Evolutionary conservation across 2,329 filamentous ascomycete species (phyloP).

Genomic region (Aspergillus quadrilineatus): DNA sequence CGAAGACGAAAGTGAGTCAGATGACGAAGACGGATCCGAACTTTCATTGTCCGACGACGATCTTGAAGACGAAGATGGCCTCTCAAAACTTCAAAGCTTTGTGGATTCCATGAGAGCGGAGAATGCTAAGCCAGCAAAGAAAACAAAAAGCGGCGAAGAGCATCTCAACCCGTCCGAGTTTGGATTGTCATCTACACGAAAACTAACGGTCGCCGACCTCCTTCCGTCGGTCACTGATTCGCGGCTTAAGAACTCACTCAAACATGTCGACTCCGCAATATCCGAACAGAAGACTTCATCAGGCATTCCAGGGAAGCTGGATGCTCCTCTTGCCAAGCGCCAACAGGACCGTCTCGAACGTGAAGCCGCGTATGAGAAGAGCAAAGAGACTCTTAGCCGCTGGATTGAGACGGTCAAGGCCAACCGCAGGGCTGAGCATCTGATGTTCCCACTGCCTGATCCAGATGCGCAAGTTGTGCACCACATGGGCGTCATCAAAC

Average conservation of each 20-base stretch:
- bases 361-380: conserved; percentile 79
- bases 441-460: conserved; percentile 81
- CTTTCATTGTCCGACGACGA: conserved; percentile 37
- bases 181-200: conserved; percentile 58
- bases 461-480: conserved; percentile 62
- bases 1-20: conserved; percentile 43
- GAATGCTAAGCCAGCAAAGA: conserved; percentile 32
- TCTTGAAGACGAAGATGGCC: conserved; percentile 37
- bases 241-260: conserved; percentile 74
- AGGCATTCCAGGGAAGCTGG: conserved; percentile 67
- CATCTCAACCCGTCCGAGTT: conserved; percentile 62
- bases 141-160: conserved; percentile 55
- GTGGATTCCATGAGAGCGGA: conserved; percentile 63
- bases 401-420: conserved; percentile 96
- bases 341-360: conserved; percentile 85
- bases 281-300: conserved; percentile 48
- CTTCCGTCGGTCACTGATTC: conserved; percentile 71
- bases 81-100: conserved; percentile 66
- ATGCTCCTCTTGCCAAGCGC: conserved; percentile 77
- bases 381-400: conserved; percentile 82
- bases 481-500: conserved; percentile 56
- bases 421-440: conserved; percentile 85
- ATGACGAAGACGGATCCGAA: conserved; percentile 50
- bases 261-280: conserved; percentile 57
- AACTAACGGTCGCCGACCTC: conserved; percentile 74